Base-by-base conservation (phyloP, 176 grass and related monocot species). In the Canna indica region DNA sequence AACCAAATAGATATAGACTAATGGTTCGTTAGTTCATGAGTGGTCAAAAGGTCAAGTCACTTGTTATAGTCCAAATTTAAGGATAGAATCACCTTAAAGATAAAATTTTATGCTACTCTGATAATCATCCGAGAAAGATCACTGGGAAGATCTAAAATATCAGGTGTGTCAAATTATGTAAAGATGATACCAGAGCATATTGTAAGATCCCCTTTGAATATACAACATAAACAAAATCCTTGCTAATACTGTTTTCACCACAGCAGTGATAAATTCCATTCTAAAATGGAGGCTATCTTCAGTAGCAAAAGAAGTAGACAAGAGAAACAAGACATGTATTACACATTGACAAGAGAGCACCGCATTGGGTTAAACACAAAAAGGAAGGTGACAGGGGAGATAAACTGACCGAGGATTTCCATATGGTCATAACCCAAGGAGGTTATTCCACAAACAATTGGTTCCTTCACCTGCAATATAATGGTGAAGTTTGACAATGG, bases 391-490 rank as follows among this genome's bases (percentile, higher is more conserved):
- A 8, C 25, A 32, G 59, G 16, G 20, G 62, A 24, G 8, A 39
- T 20, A 32, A 12, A 90, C 82, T 81, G 81, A 93, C 94, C 94
- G 54, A 93, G 86, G 79, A 99, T 88, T 75, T 88, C 94, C 89
- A 93, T 90, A 78, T 93, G 89, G 80, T 88, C 86, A 63, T 92
- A 97, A 70, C 88, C 93, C 62, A 99, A 82, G 29, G 94, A 93
- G 68, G 94, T 56, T 87, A 99, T 90, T 69, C 94, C 89, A 84
- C 89, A 99, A 36, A 84, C 84, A 33, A 90, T 42, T 27, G 94
- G 89, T 76, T 69, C 60, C 78, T 92, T 58, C 81, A 99, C 84
- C 94, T 97, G 68, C 72, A 82, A 80, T 32, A 50, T 50, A 7
- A 32, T 38, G 35, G 35, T 66, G 63, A 38, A 38, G 35, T 38